Evolutionary conservation across 306 rosid genomes (phyloP).

Genomic region (Urtica urens): DNA sequence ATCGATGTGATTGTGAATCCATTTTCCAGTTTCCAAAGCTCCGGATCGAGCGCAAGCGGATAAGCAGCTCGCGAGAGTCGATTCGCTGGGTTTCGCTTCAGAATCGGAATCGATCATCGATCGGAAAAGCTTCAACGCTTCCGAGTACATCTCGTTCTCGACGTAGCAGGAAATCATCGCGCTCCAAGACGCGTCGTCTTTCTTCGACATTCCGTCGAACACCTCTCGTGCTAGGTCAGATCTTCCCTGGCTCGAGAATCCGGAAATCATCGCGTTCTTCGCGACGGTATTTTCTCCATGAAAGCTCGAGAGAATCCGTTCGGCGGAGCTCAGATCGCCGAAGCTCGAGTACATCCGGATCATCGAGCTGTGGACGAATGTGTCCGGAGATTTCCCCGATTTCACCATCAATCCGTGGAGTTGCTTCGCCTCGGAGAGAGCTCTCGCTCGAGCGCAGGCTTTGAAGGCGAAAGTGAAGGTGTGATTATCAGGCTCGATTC

Average conservation of each 20-base stretch:
- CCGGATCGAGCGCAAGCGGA: conserved; percentile 38
- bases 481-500: conserved; percentile 28
- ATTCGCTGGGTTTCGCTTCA: conserved; percentile 26
- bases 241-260: conserved; percentile 28
- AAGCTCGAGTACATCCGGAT: conserved; percentile 30
- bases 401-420: conserved; percentile 35
- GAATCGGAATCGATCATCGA: conserved; percentile 21
- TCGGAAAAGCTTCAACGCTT: conserved; percentile 23
- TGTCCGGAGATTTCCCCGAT: conserved; percentile 22
- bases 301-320: conserved; percentile 22
- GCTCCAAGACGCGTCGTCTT: conserved; percentile 46
- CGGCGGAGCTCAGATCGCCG: conserved; percentile 24
- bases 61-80: conserved; percentile 36
- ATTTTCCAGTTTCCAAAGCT: conserved; percentile 31
- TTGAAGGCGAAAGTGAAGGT: conserved; percentile 36
- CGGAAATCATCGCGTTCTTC: conserved; percentile 32
- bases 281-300: conserved; percentile 19
- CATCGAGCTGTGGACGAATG: conserved; percentile 31
- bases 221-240: conserved; percentile 23
- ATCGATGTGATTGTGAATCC: conserved; percentile 24
- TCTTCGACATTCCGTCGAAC: conserved; percentile 23
- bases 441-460: conserved; percentile 37
- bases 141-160: conserved; percentile 22
- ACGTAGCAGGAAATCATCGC: conserved; percentile 33
- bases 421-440: conserved; percentile 32